Conservation (phyloP, 176 grass and related monocot genomes). For the Musa troglodytarum region DNA sequence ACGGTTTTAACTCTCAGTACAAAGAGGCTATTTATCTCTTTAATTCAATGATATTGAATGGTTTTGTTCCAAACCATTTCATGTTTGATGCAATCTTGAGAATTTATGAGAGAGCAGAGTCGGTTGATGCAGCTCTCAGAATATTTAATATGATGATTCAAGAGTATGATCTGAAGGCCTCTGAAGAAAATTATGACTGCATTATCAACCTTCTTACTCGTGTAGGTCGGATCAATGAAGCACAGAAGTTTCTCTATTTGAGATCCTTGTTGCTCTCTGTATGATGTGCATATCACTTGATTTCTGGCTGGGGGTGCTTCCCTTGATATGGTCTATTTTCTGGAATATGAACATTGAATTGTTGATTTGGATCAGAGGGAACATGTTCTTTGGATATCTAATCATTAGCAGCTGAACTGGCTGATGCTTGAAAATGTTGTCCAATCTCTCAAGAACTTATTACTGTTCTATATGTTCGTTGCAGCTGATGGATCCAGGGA, state of each 20-base stretch:
- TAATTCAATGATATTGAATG: slow-evolving; percentile 60
- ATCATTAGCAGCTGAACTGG: too few species aligned
- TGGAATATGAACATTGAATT: too few species aligned
- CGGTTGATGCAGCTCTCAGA: slow-evolving; percentile 41
- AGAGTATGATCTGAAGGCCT: slow-evolving; percentile 57
- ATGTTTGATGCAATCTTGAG: slow-evolving; percentile 59
- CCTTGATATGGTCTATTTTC: too few species aligned
- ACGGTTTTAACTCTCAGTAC: slow-evolving; percentile 40
- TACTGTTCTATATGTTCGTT: too few species aligned
- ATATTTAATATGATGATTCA: slow-evolving; percentile 64
- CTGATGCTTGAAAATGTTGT: too few species aligned
- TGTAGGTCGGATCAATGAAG: slow-evolving; percentile 50
- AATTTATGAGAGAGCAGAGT: slow-evolving; percentile 44
- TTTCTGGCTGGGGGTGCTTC: too few species aligned
- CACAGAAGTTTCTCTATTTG: slow-evolving; percentile 52
- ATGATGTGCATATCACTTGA: neutral
- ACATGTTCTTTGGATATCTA: too few species aligned
- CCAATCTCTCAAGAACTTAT: too few species aligned
- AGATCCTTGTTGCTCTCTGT: slow-evolving; percentile 37
- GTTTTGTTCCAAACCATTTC: slow-evolving; percentile 57
- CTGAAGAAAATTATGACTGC: slow-evolving; percentile 70
- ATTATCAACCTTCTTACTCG: slow-evolving; percentile 49
- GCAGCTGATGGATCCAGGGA: too few species aligned
- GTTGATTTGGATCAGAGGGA: too few species aligned
- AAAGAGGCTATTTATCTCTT: slow-evolving; percentile 61